These are phyloP conservation scores for Leucosporidium yakuticum DNA, from an alignment of 768 basidiomycete species.

Conservation along the genomic window DNA sequence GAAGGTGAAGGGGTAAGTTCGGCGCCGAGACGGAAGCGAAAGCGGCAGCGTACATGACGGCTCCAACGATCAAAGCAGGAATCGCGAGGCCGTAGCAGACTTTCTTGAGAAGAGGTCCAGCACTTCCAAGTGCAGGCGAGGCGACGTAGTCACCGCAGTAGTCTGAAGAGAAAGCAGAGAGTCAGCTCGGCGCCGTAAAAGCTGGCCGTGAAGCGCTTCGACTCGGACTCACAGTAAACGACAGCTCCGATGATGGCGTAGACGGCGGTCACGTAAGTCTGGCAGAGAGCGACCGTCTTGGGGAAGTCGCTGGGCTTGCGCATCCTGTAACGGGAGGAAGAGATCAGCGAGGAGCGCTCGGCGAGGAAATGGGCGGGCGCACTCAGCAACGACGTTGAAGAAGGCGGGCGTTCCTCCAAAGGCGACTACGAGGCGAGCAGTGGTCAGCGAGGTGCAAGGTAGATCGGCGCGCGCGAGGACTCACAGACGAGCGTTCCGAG, in stretches of 20 bases:
- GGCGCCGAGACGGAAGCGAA: no score
- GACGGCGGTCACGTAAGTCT: conserved; percentile 13
- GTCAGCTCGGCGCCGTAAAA: not conserved
- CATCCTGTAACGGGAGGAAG: conserved; percentile 9
- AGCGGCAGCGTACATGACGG: no score
- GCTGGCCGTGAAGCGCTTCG: no score
- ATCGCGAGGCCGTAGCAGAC: conserved; percentile 31
- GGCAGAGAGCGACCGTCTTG: not conserved
- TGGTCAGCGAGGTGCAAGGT: not conserved
- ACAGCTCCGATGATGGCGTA: not conserved
- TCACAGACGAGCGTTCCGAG: not conserved
- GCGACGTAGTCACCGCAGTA: conserved; percentile 34
- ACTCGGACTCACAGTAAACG: not conserved
- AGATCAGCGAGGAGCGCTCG: not conserved
- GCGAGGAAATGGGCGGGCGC: not conserved
- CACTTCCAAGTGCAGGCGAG: conserved; percentile 38
- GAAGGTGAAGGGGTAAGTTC: no score
- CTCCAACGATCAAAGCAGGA: conserved; percentile 22
- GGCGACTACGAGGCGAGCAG: not conserved
- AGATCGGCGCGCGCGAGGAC: not conserved
- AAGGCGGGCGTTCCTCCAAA: conserved; percentile 19
- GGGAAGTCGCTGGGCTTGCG: conserved; percentile 4
- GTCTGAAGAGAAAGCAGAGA: not conserved
- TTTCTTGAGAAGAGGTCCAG: conserved; percentile 17
- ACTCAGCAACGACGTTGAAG: conserved; percentile 31